Evolutionary conservation across 106 monocot species (phyloP), one percentile per base, ranked within the genome.

Genomic region (Dendrobium nobile): DNA sequence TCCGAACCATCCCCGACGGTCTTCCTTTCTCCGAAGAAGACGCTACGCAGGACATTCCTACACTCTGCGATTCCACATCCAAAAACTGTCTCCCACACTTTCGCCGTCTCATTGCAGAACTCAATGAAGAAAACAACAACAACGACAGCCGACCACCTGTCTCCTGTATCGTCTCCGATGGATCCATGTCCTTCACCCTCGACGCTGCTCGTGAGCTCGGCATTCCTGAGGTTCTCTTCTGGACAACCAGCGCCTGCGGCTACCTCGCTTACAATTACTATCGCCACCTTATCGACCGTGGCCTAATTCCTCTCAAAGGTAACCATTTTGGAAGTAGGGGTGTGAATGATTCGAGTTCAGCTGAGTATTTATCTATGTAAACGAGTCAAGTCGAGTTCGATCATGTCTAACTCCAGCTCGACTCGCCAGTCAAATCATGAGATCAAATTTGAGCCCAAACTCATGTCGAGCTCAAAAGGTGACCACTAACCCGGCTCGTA

Each of bases 81-180:
- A 83, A 40, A 1, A 55, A 41, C 68, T 67, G 45, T 31, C 55
- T 76, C 15, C 75, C 17, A 1, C 75, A 55, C 9, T 76, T 82
- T 22, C 55, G 75, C 45, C 24, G 42, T 19, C 64, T 82, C 4
- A 10, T 82, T 0, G 19, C 48, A 0, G 43, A 26, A 26, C 64
- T 82, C 17, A 45, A 45, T 45, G 45, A 45, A 6, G 45, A 37
- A 37, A 37, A 6, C 1, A 45, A 45, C 45, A 45, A 61, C 27
- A 15, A 33, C n/a, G n/a, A n/a, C 13, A 22, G 19, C 58, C 2
- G 9, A 18, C 82, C 76, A 0, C 41, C 55, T 1, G 75, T 82
- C 43, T 56, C 81, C 40, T 81, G 81, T 16, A 75, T 81, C 40
- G 81, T 81, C 16, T 81, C 75, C 24, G 81, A 81, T 44, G 75